Percentiles rank a stretch among this genome's conserved stretches.
These are phyloP conservation scores for Lyophyllum shimeji DNA, from an alignment of 768 basidiomycete genomes.

Conservation along the genomic window DNA sequence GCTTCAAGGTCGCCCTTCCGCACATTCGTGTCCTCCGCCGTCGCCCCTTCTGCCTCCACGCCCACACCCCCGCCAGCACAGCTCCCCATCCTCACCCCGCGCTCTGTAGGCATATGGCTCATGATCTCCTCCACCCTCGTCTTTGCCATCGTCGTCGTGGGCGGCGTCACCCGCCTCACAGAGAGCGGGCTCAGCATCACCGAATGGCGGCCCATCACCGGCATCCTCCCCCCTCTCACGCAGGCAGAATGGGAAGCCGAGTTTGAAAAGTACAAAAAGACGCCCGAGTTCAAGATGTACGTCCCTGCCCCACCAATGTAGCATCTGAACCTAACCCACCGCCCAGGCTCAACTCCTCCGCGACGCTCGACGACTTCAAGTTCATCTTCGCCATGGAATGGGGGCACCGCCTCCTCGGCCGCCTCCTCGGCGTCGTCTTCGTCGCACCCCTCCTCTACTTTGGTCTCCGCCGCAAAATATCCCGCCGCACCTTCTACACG, in stretches of 20 bases:
- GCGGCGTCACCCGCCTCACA: constrained; percentile 94
- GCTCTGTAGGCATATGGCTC: constrained; percentile 81
- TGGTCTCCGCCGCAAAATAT: constrained; percentile 64
- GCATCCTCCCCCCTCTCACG: constrained; percentile 80
- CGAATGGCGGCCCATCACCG: constrained; percentile 94
- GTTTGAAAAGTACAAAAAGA: constrained; percentile 91
- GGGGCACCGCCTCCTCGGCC: constrained; percentile 91
- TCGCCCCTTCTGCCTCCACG: not conserved
- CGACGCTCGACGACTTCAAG: constrained; percentile 90
- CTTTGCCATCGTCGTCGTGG: constrained; percentile 91
- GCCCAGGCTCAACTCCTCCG: constrained; percentile 81
- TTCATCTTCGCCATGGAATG: constrained; percentile 98
- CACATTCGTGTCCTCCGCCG: not conserved
- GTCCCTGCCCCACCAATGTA: constrained; percentile 26
- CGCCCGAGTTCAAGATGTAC: constrained; percentile 95
- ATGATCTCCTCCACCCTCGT: constrained; percentile 82
- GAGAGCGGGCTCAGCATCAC: constrained; percentile 98
- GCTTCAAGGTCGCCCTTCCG: not conserved
- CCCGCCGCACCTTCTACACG: constrained; percentile 57
- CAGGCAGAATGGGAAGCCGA: constrained; percentile 79
- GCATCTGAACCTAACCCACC: not conserved
- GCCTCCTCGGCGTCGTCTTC: constrained; percentile 81
- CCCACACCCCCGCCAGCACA: constrained; percentile 10
- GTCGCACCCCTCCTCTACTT: constrained; percentile 86
- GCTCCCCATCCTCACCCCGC: constrained; percentile 62